Base-by-base conservation (phyloP, 2,329 filamentous ascomycete genomes). In the Hypoxylon rubiginosum region DNA sequence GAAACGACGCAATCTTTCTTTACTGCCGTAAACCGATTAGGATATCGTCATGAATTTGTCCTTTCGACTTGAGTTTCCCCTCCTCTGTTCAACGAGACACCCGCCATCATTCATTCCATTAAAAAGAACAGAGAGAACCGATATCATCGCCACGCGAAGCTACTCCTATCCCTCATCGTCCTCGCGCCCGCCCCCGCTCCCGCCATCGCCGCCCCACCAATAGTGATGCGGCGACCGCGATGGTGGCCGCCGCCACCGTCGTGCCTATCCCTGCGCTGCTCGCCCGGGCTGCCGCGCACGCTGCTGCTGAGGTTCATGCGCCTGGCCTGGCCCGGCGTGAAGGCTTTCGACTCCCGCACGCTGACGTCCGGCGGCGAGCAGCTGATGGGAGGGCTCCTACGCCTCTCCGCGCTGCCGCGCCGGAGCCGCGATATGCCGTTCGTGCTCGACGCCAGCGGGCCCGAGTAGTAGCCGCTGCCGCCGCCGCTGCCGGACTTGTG, bases 341-440 rank as follows among this genome's bases (percentile, higher is more conserved):
- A 80, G 3, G 78, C 75, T 64, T 79, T 77, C 24, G 74, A 66
- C 54, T 75, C 78, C 58, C 71, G 17, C n/a, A 46, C 62, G 3
- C 67, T 62, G 10, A 72, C 71, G 21, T 84, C 81, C 1, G 80
- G 78, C 1, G 86, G 82, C 36, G 84, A 85, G 75, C 84, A 88
- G 34, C 80, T 75, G 71, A 88, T 82, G 13, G 86, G 86, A 11
- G 86, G 85, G 65, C 84, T 86, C 55, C 82, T 79, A 36, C 84
- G 81, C 51, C 84, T 79, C 75, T 87, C 85, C 2, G 81, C 74
- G 64, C 84, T 86, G 64, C 81, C 81, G 41, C 85, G 80, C 43
- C 86, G 80, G 58, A 86, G 79, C 46, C 86, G 81, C 43, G 84
- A 87, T 71, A 89, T 85, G 46, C 86, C 86, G 73, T 88, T 88